Base-by-base conservation (phyloP, 78 protist genomes). In the Tieghemostelium lacteum region DNA sequence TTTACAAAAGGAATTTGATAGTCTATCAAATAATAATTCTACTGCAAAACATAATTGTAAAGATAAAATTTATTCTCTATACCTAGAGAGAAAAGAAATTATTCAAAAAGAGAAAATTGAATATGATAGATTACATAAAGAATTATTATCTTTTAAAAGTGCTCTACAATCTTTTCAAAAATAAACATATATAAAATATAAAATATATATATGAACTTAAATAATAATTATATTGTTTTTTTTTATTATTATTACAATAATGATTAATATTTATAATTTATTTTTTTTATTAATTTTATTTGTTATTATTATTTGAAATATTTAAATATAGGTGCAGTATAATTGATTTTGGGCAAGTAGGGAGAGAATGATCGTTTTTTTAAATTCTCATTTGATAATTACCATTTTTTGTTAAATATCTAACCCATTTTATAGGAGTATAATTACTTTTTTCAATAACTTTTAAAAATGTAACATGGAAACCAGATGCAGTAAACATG, bases 401-500 rank as follows among this genome's bases (percentile, higher is more conserved):
- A n/a, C 99, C 99, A 42, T 96, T 97, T 67, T 80, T 75, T 28
- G 99, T 94, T 75, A 98, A 49, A 87, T 99, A 99, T 37, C 99
- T 96, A 58, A 99, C 99, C 99, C 99, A 99, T 75, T 98, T 97
- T 75, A 92, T 63, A 58, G 99, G 94, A 63, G 93, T 66, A 94
- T 98, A 97, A 88, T 72, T 63, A 33, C 75, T 74, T 64, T 74
- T 71, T 57, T 77, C 88, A 26, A 92, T 58, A 16, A 96, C 95
- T 89, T 98, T 97, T 49, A 98, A 66, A 93, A 96, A 98, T 36
- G 98, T 93, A 20, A 99, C 99, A 45, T 94, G 93, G 87, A 99
- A 89, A 14, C 99, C 99, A 33, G 98, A 96, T 26, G 99, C 96
- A 10, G 99, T 72, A 31, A 96, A 95, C 99, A 98, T 97, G n/a